Conservation (phyloP, 495 filamentous ascomycete species). For the Clavariopsis aquatica region DNA sequence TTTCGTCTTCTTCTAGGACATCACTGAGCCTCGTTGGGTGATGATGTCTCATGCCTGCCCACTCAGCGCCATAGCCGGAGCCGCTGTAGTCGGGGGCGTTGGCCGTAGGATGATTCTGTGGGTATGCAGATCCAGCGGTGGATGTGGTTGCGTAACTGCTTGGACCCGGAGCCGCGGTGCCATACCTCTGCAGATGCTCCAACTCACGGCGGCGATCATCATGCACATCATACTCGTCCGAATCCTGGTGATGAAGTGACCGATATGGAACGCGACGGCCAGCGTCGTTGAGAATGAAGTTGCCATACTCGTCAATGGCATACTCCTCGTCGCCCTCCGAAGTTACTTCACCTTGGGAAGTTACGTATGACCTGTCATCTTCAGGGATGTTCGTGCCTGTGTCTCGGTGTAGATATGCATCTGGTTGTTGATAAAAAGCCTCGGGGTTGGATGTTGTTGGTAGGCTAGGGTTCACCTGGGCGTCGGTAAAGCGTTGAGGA, state of each 20-base stretch:
- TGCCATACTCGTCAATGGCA: conserved; percentile 49
- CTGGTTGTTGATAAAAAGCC: conserved; percentile 53
- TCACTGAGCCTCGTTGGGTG: conserved; percentile 94
- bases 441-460: conserved; percentile 37
- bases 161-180: conserved; percentile 33
- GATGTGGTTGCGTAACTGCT: conserved; percentile 38
- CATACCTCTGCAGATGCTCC: conserved; percentile 53
- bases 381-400: conserved; percentile 33
- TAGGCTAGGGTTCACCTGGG: conserved; percentile 15
- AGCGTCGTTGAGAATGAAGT: conserved; percentile 52
- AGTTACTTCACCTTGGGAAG: conserved; percentile 52
- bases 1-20: conserved; percentile 84
- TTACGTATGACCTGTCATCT: conserved; percentile 57
- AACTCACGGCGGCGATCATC: conserved; percentile 52
- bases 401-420: conserved; percentile 45
- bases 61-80: conserved; percentile 68
- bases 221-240: conserved; percentile 57
- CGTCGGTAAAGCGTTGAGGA: conserved; percentile 10
- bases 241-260: conserved; percentile 25
- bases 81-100: conserved; percentile 56
- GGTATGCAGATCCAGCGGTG: conserved; percentile 25
- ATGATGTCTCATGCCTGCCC: conserved; percentile 84
- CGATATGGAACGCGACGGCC: conserved; percentile 50
- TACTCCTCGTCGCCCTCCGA: conserved; percentile 61
- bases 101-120: conserved; percentile 14